Evolutionary conservation across 2,329 filamentous ascomycete species (phyloP).

Genomic region (Bretziella fagacearum): DNA sequence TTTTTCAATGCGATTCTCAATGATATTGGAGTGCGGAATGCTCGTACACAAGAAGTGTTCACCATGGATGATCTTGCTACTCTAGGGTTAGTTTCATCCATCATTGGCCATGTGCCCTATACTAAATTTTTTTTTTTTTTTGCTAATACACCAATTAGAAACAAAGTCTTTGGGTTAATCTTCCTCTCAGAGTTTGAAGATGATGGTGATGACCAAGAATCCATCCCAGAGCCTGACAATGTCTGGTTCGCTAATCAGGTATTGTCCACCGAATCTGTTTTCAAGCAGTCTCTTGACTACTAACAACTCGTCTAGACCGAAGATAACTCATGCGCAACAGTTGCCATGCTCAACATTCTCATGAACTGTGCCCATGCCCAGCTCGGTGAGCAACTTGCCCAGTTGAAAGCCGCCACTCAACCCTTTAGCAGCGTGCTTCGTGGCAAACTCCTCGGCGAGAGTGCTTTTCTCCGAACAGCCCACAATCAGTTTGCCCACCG

Average conservation of each 20-base stretch:
- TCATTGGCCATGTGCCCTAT: too few relatives aligned
- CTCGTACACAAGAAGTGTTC: constrained; percentile 63
- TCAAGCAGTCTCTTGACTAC: constrained; percentile 21
- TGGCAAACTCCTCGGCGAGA: constrained; percentile 57
- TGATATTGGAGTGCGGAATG: constrained; percentile 56
- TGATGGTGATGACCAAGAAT: constrained; percentile 33
- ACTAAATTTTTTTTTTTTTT: constrained; percentile 15
- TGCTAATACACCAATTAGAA: constrained; percentile 27
- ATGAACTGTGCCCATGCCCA: constrained; percentile 58
- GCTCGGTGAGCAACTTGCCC: constrained; percentile 51
- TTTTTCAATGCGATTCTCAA: constrained; percentile 75
- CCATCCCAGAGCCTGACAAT: constrained; percentile 29
- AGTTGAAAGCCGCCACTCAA: constrained; percentile 58
- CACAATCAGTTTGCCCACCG: constrained; percentile 80
- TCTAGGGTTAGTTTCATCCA: constrained; percentile 41
- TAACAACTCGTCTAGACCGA: constrained; percentile 35
- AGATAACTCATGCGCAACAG: constrained; percentile 76
- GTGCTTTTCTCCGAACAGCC: constrained; percentile 58
- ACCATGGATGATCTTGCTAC: constrained; percentile 51
- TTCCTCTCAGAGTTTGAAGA: constrained; percentile 64
- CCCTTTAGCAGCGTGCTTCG: constrained; percentile 53
- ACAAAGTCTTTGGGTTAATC: constrained; percentile 69
- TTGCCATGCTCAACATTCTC: constrained; percentile 81
- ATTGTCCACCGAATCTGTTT: constrained; percentile 13
- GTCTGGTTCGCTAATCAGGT: constrained; percentile 95